Percentiles rank a stretch among this genome's conserved stretches.
phyloP scores from a whole-genome alignment of 2,329 filamentous ascomycete species.

The Bipolaris sorokiniana region DNA sequence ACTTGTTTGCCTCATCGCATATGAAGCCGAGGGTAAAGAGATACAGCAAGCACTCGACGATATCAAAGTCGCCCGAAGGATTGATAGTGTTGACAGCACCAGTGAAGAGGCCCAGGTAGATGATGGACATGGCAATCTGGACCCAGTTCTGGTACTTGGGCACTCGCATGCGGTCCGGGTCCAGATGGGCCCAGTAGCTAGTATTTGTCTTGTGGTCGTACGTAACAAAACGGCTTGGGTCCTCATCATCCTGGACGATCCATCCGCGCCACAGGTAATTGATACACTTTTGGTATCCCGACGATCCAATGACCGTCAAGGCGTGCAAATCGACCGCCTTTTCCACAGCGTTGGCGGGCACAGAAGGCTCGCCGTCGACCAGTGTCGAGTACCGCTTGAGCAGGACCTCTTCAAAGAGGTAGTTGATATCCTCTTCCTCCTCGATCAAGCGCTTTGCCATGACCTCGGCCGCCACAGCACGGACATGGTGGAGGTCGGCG shows the following conservation, averaged over 20 bases:
- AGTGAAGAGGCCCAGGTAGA: constrained; percentile 87
- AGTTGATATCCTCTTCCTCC: constrained; percentile 76
- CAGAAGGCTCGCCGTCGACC: constrained; percentile 71
- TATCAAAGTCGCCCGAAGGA: constrained; percentile 78
- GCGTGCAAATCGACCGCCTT: constrained; percentile 93
- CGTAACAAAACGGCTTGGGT: constrained; percentile 86
- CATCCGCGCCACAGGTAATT: constrained; percentile 92
- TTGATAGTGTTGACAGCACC: constrained; percentile 95
- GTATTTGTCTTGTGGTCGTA: constrained; percentile 83
- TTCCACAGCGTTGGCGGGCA: constrained; percentile 87
- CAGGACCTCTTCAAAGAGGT: constrained; percentile 79
- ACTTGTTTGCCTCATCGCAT: constrained; percentile 83
- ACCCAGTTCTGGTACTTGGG: constrained; percentile 91
- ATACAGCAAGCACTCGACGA: constrained; percentile 84
- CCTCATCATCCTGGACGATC: constrained; percentile 93
- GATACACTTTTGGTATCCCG: constrained; percentile 96
- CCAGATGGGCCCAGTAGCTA: constrained; percentile 79
- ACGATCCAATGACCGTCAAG: constrained; percentile 83
- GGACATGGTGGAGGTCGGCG: constrained; percentile 77
- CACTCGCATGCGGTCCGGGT: constrained; percentile 92
- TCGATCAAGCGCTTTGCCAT: constrained; percentile 93
- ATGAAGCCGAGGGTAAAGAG: constrained; percentile 90
- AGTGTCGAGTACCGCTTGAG: constrained; percentile 89
- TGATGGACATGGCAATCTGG: constrained; percentile 81
- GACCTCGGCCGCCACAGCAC: constrained; percentile 84